Conservation (phyloP, 2,329 filamentous ascomycete species). For the Aspergillus candidus region DNA sequence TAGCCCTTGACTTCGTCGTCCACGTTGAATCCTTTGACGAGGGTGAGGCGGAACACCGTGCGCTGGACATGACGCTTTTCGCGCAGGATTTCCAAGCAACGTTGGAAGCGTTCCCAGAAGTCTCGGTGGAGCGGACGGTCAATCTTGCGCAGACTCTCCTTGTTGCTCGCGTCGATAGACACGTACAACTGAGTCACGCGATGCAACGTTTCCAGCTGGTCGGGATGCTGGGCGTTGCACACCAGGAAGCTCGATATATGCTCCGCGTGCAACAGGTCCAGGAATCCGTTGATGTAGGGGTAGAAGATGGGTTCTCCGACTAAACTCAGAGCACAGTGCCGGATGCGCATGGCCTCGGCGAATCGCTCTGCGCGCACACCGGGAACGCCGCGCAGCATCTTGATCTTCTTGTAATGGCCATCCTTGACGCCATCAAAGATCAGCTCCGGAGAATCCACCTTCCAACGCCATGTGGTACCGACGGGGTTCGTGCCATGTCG, state of each 20-base stretch:
- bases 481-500: constrained; percentile 95
- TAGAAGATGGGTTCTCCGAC: constrained; percentile 99
- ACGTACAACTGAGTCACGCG: constrained; percentile 95
- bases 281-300: constrained; percentile 90
- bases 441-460: constrained; percentile 80
- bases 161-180: constrained; percentile 89
- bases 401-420: constrained; percentile 94
- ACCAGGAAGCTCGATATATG: constrained; percentile 92
- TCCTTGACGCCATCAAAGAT: constrained; percentile 89
- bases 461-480: constrained; percentile 94
- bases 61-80: constrained; percentile 78
- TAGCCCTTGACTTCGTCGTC: constrained; percentile 90
- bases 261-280: constrained; percentile 73
- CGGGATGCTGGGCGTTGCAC: constrained; percentile 94
- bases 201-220: constrained; percentile 73
- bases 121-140: constrained; percentile 89
- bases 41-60: constrained; percentile 88
- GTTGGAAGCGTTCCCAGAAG: constrained; percentile 94
- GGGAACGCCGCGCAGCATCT: constrained; percentile 89
- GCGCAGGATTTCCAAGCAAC: constrained; percentile 82
- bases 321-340: constrained; percentile 84
- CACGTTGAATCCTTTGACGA: constrained; percentile 97
- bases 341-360: constrained; percentile 83
- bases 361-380: constrained; percentile 89
- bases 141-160: constrained; percentile 78